Base-by-base conservation (phyloP, 2,329 filamentous ascomycete species). In the Neonectria sp. region DNA sequence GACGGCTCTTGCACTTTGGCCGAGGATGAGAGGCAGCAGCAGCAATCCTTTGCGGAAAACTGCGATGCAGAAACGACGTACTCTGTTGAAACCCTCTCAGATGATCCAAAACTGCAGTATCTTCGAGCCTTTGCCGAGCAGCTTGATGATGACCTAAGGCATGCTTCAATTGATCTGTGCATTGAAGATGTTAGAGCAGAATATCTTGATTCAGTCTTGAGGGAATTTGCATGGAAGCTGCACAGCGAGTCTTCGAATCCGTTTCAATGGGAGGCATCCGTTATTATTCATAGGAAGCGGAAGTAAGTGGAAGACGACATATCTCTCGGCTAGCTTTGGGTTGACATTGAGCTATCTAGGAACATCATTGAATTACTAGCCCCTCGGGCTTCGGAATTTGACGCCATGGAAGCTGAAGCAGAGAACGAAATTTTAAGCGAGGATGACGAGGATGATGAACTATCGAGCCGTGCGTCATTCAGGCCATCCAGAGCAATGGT, bases 171-270 rank as follows among this genome's bases (percentile, higher is more conserved):
- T 17, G 40, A 43, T 8, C 7, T 43, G 1, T 43, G 40, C 40
- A 43, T 43, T n/a, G 40, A 43, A 4, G n/a, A 43, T 43, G 6
- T 7, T 31, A 31, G 4, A 6, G 5, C 29, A 4, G 29, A 53
- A 11, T 31, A 31, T 31, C 49, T 53, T 35, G 29, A 33, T 11
- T 6, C 3, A 3, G 31, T 53, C 15, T 3, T 53, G 6, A 21
- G 15, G 29, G 49, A 53, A 21, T 53, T 53, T 17, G 29, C 49
- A n/a, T 53, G 49, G 49, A 53, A 9, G 49, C 6, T 53, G 9
- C 21, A 53, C 6, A 13, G 29, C 15, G 49, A 53, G 49, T 53
- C 29, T n/a, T 53, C 27, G 17, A 21, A n/a, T 24, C 27, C 49
- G 11, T 53, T 35, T 21, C 15, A 53, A 43, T 21, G 15, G 15